Conservation (phyloP, 257 asterid species). For the Parsonsia alboflavescens region DNA sequence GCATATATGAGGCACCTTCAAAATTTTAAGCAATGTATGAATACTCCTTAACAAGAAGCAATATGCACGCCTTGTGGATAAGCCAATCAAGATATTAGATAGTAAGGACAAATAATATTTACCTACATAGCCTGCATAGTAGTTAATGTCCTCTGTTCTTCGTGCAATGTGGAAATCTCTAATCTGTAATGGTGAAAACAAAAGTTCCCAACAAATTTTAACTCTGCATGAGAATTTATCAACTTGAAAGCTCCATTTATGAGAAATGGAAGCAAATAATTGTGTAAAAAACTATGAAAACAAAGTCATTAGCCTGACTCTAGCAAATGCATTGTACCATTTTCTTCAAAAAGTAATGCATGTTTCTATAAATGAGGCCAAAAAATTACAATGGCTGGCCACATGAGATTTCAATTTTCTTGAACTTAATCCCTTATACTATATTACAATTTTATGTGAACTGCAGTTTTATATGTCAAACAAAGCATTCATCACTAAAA, state of each 20-base stretch:
- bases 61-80: not conserved
- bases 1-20: constrained; percentile 70
- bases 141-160: constrained; percentile 36
- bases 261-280: not conserved
- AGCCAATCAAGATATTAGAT: not conserved
- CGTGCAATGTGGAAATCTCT: constrained; percentile 39
- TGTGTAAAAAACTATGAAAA: no score
- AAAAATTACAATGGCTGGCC: not conserved
- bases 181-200: constrained; percentile 16
- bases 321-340: not conserved
- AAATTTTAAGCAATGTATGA: not conserved
- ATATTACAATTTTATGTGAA: no score
- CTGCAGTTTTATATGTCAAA: not conserved
- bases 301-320: not conserved
- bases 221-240: not conserved
- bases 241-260: not conserved
- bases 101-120: not conserved
- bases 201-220: not conserved
- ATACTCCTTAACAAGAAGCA: not conserved
- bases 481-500: not conserved
- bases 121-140: constrained; percentile 45
- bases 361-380: no score
- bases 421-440: no score
- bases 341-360: not conserved
- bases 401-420: not conserved